These are phyloP conservation scores for Blastobotrys serpentis DNA, from an alignment of 1,139 yeast species.

Conservation along the genomic window DNA sequence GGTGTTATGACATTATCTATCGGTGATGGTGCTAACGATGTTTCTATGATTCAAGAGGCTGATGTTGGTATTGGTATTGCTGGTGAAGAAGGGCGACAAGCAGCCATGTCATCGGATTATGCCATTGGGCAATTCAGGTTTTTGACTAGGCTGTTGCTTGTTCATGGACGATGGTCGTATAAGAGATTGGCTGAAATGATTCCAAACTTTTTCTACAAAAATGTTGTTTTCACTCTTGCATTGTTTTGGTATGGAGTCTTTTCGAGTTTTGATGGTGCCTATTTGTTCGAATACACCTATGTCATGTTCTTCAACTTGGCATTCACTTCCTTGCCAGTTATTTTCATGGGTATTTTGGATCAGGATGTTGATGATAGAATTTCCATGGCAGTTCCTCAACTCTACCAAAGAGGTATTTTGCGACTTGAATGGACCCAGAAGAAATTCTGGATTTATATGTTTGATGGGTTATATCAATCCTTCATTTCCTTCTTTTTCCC, in stretches of 20 bases:
- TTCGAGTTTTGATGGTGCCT: slow-evolving; percentile 85
- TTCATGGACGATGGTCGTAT: slow-evolving; percentile 97
- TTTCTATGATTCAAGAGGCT: slow-evolving; percentile 98
- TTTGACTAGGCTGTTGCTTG: slow-evolving; percentile 70
- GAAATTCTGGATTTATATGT: slow-evolving; percentile 81
- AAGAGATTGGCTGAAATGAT: slow-evolving; percentile 90
- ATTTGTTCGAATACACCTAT: slow-evolving; percentile 87
- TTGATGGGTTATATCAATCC: slow-evolving; percentile 88
- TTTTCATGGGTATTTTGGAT: slow-evolving; percentile 84
- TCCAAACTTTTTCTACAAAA: slow-evolving; percentile 89
- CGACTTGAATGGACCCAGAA: slow-evolving; percentile 76
- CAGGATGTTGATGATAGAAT: slow-evolving; percentile 86
- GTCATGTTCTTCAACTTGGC: slow-evolving; percentile 91
- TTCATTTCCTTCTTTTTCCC: slow-evolving; percentile 85
- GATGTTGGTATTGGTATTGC: slow-evolving; percentile 98
- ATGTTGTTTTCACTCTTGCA: slow-evolving; percentile 83
- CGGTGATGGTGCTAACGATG: slow-evolving; percentile 99
- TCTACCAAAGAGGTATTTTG: slow-evolving; percentile 80
- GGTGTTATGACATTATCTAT: slow-evolving; percentile 89
- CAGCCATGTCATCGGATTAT: slow-evolving; percentile 98
- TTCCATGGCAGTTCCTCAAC: slow-evolving; percentile 79
- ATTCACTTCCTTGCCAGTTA: slow-evolving; percentile 91
- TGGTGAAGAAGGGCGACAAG: slow-evolving; percentile 98
- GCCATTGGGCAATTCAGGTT: slow-evolving; percentile 94
- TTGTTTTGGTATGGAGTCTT: slow-evolving; percentile 91